These are phyloP conservation scores for Blastobotrys mokoenaii DNA, from an alignment of 805 yeast genomes.

Conservation along the genomic window DNA sequence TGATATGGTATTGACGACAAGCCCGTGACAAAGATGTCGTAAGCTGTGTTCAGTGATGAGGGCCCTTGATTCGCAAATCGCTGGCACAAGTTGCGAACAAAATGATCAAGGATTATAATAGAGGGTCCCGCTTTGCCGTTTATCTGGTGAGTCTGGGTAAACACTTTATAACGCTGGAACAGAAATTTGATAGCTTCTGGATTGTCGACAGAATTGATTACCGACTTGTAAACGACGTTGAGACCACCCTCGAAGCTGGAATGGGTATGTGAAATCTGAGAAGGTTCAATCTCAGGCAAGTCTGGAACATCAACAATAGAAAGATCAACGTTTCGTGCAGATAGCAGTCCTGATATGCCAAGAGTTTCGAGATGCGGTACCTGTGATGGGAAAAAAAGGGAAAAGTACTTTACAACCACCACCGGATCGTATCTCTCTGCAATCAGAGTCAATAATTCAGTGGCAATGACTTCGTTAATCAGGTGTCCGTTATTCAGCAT, in stretches of 20 bases:
- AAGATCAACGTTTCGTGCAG: too few species aligned
- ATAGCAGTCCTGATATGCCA: neutral
- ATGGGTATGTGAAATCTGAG: neutral
- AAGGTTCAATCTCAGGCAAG: too few species aligned
- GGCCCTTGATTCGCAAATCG: conserved; percentile 4
- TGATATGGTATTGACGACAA: neutral
- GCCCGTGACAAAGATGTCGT: conserved; percentile 13
- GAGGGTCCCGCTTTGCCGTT: conserved; percentile 6
- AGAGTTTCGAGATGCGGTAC: neutral
- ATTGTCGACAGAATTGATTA: conserved; percentile 17
- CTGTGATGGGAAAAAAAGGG: conserved; percentile 14
- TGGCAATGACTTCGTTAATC: neutral
- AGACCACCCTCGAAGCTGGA: conserved; percentile 8
- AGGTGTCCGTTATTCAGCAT: conserved; percentile 8
- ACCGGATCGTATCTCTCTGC: conserved; percentile 17
- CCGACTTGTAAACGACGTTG: conserved; percentile 20
- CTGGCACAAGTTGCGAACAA: conserved; percentile 17
- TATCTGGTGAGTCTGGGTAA: conserved; percentile 2
- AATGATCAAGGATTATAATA: conserved; percentile 15
- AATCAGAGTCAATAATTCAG: conserved; percentile 20
- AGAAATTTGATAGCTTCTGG: conserved; percentile 10
- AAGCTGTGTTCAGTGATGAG: conserved; percentile 16
- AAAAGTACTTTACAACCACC: conserved; percentile 14
- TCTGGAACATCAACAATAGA: too few species aligned
- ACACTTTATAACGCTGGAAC: conserved; percentile 13